Conservation (phyloP, 768 basidiomycete species). For the Ephemerocybe angulata region DNA sequence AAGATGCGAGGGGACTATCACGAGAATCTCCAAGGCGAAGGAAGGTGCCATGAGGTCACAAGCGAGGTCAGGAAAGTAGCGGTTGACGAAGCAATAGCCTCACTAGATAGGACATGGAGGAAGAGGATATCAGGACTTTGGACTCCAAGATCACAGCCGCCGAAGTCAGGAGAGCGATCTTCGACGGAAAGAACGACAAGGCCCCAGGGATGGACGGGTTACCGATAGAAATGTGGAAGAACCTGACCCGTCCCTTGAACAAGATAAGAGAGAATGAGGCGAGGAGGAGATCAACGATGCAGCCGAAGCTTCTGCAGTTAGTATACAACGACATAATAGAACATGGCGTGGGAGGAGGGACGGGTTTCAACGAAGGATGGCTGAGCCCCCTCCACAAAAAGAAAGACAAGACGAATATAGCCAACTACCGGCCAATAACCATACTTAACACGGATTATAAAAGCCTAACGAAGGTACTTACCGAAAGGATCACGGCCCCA, state of each 20-base stretch:
- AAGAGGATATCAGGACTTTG: constrained; percentile 8
- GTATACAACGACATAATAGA: no score
- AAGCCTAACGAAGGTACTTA: constrained; percentile 24
- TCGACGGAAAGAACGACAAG: neutral
- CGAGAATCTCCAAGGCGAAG: constrained; percentile 22
- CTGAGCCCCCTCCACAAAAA: constrained; percentile 44
- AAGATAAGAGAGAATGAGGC: constrained; percentile 3
- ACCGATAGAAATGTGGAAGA: no score
- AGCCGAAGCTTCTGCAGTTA: constrained; percentile 20
- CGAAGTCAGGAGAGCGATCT: constrained; percentile 22
- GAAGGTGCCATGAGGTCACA: neutral
- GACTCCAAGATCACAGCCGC: constrained; percentile 21
- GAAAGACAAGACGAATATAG: constrained; percentile 26
- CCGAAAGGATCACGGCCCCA: constrained; percentile 11
- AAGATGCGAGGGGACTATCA: constrained; percentile 27
- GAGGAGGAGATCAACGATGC: constrained; percentile 23
- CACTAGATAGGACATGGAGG: neutral
- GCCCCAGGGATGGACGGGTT: no score
- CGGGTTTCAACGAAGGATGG: constrained; percentile 31
- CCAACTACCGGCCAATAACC: constrained; percentile 33
- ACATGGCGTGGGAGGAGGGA: neutral
- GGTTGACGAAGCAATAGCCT: constrained; percentile 1
- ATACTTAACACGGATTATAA: constrained; percentile 34
- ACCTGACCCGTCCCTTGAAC: constrained; percentile 9
- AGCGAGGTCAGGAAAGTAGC: neutral